Conservation (phyloP, 2,329 filamentous ascomycete species). For the Ophiostoma pallidulum region DNA sequence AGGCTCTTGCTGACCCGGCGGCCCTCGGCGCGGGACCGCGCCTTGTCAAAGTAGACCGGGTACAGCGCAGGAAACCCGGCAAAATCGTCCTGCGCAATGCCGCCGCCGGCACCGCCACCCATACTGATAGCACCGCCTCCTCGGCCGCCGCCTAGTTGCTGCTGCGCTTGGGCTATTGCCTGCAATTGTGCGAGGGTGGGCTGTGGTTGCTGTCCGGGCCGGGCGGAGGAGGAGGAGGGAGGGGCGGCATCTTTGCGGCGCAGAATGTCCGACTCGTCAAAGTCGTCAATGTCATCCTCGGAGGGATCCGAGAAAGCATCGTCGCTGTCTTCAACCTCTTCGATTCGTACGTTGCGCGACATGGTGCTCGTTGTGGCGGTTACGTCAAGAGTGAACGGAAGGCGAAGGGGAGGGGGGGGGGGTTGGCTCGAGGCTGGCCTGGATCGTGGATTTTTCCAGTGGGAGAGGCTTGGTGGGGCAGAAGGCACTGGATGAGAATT, state of each 20-base stretch:
- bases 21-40: conserved; percentile 65
- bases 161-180: conserved; percentile 11
- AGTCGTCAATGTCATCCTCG: conserved; percentile 70
- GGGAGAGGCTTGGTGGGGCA: conserved; percentile 8
- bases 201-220: background rate
- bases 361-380: conserved; percentile 35
- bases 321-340: conserved; percentile 83
- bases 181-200: background rate
- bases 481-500: too few relatives aligned
- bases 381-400: background rate
- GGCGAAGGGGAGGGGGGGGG: background rate
- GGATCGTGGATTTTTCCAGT: conserved; percentile 11
- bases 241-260: conserved; percentile 27
- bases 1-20: conserved; percentile 64
- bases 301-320: conserved; percentile 70
- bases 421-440: background rate
- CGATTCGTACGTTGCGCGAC: conserved; percentile 72
- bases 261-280: conserved; percentile 48
- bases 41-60: conserved; percentile 86
- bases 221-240: too few relatives aligned
- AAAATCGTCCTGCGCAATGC: too few relatives aligned
- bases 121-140: background rate
- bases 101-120: too few relatives aligned
- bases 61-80: conserved; percentile 84
- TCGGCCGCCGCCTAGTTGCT: conserved; percentile 16